phyloP scores from a whole-genome alignment of 2,329 filamentous ascomycete species.

The Colletotrichum ledebouriae region DNA sequence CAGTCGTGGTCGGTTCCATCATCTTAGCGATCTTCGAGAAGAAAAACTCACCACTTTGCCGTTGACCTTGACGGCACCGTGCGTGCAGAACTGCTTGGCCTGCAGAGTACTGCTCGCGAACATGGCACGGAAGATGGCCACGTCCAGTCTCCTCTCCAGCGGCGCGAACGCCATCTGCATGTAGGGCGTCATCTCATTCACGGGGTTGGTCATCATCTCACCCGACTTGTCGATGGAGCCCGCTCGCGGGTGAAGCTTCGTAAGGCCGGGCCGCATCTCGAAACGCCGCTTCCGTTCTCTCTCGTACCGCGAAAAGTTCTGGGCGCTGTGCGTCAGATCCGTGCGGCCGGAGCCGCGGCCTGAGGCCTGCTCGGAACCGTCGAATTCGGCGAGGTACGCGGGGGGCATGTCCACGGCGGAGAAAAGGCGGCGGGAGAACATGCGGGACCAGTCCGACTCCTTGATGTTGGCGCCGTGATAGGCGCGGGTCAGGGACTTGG shows the following conservation, averaged over 20 bases:
- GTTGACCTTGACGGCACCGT: slow-evolving; percentile 95
- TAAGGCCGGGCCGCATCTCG: not conserved
- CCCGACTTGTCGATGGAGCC: not conserved
- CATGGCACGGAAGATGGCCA: slow-evolving; percentile 92
- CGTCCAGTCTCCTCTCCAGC: slow-evolving; percentile 89
- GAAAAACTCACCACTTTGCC: slow-evolving; percentile 81
- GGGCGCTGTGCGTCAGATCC: slow-evolving; percentile 43
- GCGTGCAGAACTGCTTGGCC: slow-evolving; percentile 92
- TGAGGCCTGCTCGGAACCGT: slow-evolving; percentile 86
- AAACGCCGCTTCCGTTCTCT: not conserved
- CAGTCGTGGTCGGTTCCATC: not conserved
- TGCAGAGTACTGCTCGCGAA: slow-evolving; percentile 95
- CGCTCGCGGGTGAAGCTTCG: not conserved
- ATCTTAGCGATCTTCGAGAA: not conserved
- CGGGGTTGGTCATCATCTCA: slow-evolving; percentile 51
- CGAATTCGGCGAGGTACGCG: slow-evolving; percentile 80
- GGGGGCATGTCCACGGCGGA: slow-evolving; percentile 90
- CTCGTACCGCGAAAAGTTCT: slow-evolving; percentile 45
- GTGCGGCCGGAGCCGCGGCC: slow-evolving; percentile 82
- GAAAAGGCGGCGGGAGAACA: slow-evolving; percentile 86
- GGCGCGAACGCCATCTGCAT: slow-evolving; percentile 97
- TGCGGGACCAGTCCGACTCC: slow-evolving; percentile 93
- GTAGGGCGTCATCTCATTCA: slow-evolving; percentile 77
- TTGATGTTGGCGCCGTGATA: slow-evolving; percentile 97
- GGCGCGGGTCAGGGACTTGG: slow-evolving; percentile 84